phyloP scores from a whole-genome alignment of 306 rosid species.

The Citrullus amarus region DNA sequence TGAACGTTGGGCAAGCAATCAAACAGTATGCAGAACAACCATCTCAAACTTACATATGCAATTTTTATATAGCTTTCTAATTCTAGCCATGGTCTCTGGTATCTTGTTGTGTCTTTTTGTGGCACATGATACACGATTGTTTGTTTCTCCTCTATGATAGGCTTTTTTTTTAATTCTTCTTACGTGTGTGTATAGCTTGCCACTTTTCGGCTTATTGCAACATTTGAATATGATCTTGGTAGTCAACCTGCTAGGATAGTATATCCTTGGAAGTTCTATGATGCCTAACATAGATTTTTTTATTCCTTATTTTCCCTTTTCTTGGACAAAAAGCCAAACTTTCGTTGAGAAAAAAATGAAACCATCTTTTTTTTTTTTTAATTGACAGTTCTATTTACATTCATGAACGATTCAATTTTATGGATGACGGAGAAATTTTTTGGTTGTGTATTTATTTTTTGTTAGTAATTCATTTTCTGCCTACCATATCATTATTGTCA shows the following conservation, averaged over 20 bases:
- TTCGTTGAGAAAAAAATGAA: no score
- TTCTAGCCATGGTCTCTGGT: background rate
- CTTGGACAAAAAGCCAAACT: background rate
- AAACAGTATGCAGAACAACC: slow-evolving; percentile 7
- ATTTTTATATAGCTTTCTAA: background rate
- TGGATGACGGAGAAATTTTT: background rate
- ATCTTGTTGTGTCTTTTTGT: background rate
- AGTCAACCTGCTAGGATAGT: background rate
- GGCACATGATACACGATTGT: background rate
- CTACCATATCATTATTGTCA: background rate
- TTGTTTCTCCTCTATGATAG: background rate
- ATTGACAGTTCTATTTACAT: background rate
- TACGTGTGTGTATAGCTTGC: background rate
- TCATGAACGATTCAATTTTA: background rate
- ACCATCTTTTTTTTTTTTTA: background rate
- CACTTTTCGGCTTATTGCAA: background rate
- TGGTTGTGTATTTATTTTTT: background rate
- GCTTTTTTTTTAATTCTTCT: background rate
- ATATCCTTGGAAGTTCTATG: background rate
- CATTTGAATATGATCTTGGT: background rate
- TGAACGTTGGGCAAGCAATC: slow-evolving; percentile 31
- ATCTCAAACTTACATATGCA: background rate
- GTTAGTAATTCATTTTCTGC: background rate
- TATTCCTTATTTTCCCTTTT: no score
- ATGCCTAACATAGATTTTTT: background rate